phyloP scores from a whole-genome alignment of 805 yeast genomes.

The Yarrowia divulgata region DNA sequence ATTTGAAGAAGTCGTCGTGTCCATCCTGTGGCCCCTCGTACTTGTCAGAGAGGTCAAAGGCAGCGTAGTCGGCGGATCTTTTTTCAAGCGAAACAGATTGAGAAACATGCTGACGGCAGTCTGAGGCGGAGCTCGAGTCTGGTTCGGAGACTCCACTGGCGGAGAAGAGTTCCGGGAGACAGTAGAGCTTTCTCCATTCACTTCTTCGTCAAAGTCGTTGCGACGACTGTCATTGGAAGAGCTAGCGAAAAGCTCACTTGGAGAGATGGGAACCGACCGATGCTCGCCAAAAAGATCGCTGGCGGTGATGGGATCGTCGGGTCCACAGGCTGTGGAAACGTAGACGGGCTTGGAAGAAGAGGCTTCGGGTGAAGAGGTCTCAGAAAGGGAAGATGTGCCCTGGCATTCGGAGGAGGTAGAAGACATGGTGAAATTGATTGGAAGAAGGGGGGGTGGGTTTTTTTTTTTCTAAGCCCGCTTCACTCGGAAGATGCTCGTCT shows the following conservation, averaged over 20 bases:
- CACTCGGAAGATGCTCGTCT: not conserved
- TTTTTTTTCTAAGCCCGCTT: not conserved
- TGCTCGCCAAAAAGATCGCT: not conserved
- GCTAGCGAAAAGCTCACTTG: not conserved
- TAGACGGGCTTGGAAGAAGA: slow-evolving; percentile 17
- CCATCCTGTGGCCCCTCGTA: not conserved
- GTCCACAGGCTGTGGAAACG: slow-evolving; percentile 10
- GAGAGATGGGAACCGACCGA: not conserved
- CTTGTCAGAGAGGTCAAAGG: not conserved
- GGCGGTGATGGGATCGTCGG: slow-evolving; percentile 6
- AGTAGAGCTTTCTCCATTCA: not conserved
- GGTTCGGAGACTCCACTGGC: not conserved
- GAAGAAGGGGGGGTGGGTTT: too few relatives aligned
- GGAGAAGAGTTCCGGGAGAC: not conserved
- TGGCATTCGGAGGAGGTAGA: slow-evolving; percentile 19
- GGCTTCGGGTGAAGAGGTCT: not conserved
- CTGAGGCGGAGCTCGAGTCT: not conserved
- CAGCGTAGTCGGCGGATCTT: not conserved
- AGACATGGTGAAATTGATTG: slow-evolving; percentile 6
- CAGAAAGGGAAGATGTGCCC: slow-evolving; percentile 14
- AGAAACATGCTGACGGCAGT: not conserved
- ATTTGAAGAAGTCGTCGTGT: not conserved
- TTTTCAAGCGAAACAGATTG: not conserved
- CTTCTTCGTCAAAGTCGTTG: not conserved
- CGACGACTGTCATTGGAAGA: not conserved